A percentile compares a stretch with the other conserved stretches of the same genome.
Conservation (phyloP, 805 yeast species). For the Kregervanrija pseudodelftensis region DNA sequence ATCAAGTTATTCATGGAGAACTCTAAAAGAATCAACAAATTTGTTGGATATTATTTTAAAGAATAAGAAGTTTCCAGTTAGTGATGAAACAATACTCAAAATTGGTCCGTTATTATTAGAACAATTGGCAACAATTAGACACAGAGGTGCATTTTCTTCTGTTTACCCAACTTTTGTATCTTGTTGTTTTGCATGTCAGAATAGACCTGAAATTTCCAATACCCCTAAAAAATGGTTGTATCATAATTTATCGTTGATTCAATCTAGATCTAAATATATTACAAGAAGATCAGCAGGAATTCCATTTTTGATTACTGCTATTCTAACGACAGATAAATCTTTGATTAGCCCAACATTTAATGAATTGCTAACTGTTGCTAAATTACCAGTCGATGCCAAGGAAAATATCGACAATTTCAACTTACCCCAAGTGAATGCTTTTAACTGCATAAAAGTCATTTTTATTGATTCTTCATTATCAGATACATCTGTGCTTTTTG, state of each 20-base stretch:
- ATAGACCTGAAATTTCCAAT: constrained; percentile 21
- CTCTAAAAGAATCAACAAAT: constrained; percentile 66
- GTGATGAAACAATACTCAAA: constrained; percentile 21
- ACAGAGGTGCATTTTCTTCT: constrained; percentile 88
- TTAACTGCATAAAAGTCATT: constrained; percentile 72
- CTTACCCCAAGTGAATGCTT: constrained; percentile 89
- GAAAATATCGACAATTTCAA: constrained; percentile 46
- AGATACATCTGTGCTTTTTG: constrained; percentile 39
- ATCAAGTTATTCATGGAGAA: constrained; percentile 73
- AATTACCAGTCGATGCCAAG: constrained; percentile 36
- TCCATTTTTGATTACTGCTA: constrained; percentile 71
- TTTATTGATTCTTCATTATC: constrained; percentile 68
- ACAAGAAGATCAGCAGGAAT: constrained; percentile 91
- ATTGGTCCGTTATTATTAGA: constrained; percentile 51
- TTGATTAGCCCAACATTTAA: constrained; percentile 45
- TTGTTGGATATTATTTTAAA: constrained; percentile 41
- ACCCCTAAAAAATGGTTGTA: constrained; percentile 54
- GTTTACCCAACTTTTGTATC: constrained; percentile 74
- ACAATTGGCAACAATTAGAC: constrained; percentile 70
- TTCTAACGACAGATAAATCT: constrained; percentile 46
- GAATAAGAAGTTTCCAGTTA: constrained; percentile 11
- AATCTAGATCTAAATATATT: constrained; percentile 57
- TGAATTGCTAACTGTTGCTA: constrained; percentile 48
- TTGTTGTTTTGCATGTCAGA: constrained; percentile 52
- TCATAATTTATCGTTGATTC: constrained; percentile 36